Evolutionary conservation across 768 basidiomycete genomes (phyloP), one percentile per base, ranked within the genome.

Genomic region (Podaxis carcinomalis): DNA sequence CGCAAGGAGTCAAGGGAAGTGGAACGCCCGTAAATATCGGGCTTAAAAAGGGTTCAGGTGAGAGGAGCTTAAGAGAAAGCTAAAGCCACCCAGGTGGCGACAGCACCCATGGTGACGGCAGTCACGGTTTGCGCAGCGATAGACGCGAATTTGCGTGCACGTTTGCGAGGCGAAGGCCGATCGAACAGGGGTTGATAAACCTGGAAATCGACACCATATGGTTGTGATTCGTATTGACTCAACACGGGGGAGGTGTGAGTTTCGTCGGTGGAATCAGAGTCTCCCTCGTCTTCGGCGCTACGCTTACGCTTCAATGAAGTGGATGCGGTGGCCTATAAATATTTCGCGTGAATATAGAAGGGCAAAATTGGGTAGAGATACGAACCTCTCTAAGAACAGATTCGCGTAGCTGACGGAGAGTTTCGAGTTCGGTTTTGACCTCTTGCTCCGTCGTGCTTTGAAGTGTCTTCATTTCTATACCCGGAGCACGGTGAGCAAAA

Each of bases 21-120:
- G 27, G 32, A 32, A 5, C 9, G n/a, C 25, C 11, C 35, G 28
- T 32, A 32, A 32, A 32, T 32, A 32, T 32, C 35, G 32, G 37
- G 21, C 11, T 42, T 16, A n/a, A 32, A 32, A 32, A 19, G 19
- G 1, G 6, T 19, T 6, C 16, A 23, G 27, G 19, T 4, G 5
- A 16, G n/a, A 21, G 19, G 28, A 7, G 35, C 64, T 79, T 67
- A 88, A 63, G 75, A 77, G 70, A 86, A 91, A 0, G 89, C 89
- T 60, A 92, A 71, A 25, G 87, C 87, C 16, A 85, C 83, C 89
- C 89, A 91, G 2, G 89, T 80, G 2, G 83, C 85, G 11, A 86
- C 84, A 13, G 88, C 89, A 25, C 89, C 89, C 42, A 91, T 71
- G 0, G 82, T 80, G 35, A 86, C 80, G 16, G 83, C 84, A 3